Evolutionary conservation across 192 early-diverging fungal genomes (phyloP).

Genomic region (Phlyctochytrium arcticum): DNA sequence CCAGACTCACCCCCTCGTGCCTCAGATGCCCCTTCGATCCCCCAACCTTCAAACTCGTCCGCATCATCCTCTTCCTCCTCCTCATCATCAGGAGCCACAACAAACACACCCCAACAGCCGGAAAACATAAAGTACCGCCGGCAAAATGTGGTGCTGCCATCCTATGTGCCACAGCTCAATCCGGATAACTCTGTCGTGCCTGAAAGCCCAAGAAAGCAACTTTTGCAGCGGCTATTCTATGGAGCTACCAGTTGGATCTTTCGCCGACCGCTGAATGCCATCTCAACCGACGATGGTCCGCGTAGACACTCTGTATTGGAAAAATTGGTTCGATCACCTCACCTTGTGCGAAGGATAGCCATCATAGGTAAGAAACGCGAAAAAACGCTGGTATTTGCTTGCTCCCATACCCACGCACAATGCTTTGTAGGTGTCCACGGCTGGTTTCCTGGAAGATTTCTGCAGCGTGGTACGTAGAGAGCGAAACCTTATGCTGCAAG

Average conservation of each 20-base stretch:
- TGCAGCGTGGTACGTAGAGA: constrained; percentile 19
- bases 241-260: constrained; percentile 2
- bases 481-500: not conserved
- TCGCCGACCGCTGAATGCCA: not conserved
- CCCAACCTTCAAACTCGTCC: too few species aligned
- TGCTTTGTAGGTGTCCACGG: constrained; percentile 64
- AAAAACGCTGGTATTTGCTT: not conserved
- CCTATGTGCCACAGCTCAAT: constrained; percentile 29
- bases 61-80: too few species aligned
- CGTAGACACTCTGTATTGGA: constrained; percentile 7
- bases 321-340: constrained; percentile 27
- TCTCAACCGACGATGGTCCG: constrained; percentile 3
- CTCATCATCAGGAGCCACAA: too few species aligned
- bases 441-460: constrained; percentile 76
- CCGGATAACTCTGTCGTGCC: constrained; percentile 30
- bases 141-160: constrained; percentile 29
- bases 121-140: constrained; percentile 18
- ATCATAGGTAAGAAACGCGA: constrained; percentile 61
- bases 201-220: constrained; percentile 11
- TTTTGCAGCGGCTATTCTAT: constrained; percentile 15
- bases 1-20: not conserved
- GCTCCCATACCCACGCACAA: not conserved
- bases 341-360: constrained; percentile 53
- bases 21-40: not conserved
- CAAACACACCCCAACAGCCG: constrained; percentile 3